phyloP scores from a whole-genome alignment of 192 early-diverging fungal species.

The Gryganskiella cystojenkinii region DNA sequence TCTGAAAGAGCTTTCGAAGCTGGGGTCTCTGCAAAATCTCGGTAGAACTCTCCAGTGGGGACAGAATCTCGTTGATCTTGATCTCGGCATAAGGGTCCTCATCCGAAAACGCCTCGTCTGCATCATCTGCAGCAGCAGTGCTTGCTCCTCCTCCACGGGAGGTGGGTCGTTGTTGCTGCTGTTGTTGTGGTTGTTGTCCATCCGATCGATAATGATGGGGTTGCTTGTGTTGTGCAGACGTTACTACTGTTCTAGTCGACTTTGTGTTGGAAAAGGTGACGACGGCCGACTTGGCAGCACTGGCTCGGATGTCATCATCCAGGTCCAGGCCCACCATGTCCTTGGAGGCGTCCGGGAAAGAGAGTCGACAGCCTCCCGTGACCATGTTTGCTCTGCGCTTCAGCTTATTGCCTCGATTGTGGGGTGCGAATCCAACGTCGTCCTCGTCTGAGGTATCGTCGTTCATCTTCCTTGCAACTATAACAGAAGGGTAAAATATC shows the following conservation, averaged over 20 bases:
- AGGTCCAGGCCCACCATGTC: neutral
- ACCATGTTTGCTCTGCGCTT: slow-evolving; percentile 61
- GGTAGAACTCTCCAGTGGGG: slow-evolving; percentile 63
- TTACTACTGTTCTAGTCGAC: neutral
- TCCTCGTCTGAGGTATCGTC: slow-evolving; percentile 41
- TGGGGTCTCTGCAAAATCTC: slow-evolving; percentile 62
- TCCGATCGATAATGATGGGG: slow-evolving; percentile 16
- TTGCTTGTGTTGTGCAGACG: slow-evolving; percentile 13
- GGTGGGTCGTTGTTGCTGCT: too few relatives aligned
- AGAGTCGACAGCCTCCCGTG: slow-evolving; percentile 58
- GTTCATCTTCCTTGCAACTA: slow-evolving; percentile 34
- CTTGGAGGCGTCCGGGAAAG: slow-evolving; percentile 48
- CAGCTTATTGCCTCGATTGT: slow-evolving; percentile 79
- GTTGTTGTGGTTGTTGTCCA: too few relatives aligned
- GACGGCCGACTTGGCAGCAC: slow-evolving; percentile 28
- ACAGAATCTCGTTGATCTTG: slow-evolving; percentile 67
- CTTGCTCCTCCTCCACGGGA: neutral
- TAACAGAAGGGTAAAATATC: neutral
- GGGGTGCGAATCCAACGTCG: slow-evolving; percentile 65
- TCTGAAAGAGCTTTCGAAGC: slow-evolving; percentile 63
- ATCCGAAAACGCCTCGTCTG: slow-evolving; percentile 50
- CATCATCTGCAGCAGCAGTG: slow-evolving; percentile 54
- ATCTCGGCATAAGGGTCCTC: slow-evolving; percentile 73
- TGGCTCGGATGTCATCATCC: neutral
- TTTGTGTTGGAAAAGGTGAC: slow-evolving; percentile 8